Conservation (phyloP, 2,329 filamentous ascomycete species). For the Penicillium palitans region DNA sequence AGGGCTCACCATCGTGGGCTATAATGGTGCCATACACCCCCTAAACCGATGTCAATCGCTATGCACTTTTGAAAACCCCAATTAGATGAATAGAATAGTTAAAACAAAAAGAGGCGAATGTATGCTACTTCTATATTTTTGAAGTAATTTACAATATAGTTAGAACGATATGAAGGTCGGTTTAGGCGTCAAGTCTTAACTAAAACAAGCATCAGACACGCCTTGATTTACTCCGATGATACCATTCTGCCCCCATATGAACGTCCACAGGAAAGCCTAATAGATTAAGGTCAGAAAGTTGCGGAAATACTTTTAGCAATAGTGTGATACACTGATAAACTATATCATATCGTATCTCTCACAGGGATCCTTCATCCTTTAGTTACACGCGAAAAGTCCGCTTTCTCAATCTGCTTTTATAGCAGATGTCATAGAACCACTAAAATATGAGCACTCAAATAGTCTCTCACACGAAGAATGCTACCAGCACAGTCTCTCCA, state of each 20-base stretch:
- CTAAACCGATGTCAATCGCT: background rate
- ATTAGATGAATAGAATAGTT: background rate
- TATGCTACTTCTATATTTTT: background rate
- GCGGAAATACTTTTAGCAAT: background rate
- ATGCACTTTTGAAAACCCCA: background rate
- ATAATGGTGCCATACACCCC: background rate
- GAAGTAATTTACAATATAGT: background rate
- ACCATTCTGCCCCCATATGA: background rate
- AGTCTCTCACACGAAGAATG: background rate
- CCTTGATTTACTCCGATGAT: background rate
- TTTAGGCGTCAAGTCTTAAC: background rate
- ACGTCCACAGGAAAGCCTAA: background rate
- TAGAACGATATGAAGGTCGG: background rate
- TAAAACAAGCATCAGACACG: background rate
- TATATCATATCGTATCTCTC: background rate
- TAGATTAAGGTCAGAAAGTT: background rate
- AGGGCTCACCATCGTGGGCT: background rate
- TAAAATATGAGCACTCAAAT: background rate
- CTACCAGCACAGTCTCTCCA: background rate
- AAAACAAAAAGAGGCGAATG: background rate
- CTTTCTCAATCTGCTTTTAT: background rate
- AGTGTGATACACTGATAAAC: background rate
- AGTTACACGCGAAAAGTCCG: background rate
- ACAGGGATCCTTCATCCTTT: background rate
- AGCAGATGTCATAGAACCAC: background rate